Percentiles rank a stretch among this genome's conserved stretches.
Conservation (phyloP, 2,329 filamentous ascomycete species). For the Pleomassaria siparia region DNA sequence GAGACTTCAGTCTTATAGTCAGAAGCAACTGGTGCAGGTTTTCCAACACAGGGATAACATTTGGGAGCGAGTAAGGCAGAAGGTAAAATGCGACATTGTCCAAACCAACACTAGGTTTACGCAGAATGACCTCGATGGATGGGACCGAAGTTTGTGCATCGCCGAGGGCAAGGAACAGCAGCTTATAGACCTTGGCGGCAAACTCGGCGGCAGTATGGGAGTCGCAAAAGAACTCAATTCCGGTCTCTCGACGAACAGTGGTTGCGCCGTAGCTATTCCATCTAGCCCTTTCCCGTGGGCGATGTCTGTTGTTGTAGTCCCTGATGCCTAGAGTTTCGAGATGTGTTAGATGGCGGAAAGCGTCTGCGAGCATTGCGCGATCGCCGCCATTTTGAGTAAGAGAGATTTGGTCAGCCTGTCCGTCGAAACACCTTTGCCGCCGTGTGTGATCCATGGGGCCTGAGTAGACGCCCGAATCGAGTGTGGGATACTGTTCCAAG, state of each 20-base stretch:
- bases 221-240: conserved; percentile 9
- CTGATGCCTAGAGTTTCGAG: conserved; percentile 61
- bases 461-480: background rate
- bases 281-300: conserved; percentile 51
- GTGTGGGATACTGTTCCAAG: conserved; percentile 35
- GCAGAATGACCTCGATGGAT: background rate
- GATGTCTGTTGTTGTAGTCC: conserved; percentile 56
- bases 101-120: background rate
- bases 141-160: background rate
- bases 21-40: background rate
- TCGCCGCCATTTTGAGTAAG: conserved; percentile 44
- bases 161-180: background rate
- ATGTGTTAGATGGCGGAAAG: conserved; percentile 57
- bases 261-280: conserved; percentile 61
- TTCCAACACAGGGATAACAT: background rate
- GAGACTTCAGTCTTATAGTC: background rate
- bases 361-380: conserved; percentile 57
- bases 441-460: conserved; percentile 8
- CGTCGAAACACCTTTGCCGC: conserved; percentile 21
- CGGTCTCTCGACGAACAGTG: conserved; percentile 43
- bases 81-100: background rate
- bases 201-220: background rate
- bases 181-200: background rate
- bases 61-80: background rate
- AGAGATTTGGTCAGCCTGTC: conserved; percentile 32